Evolutionary conservation across 495 filamentous ascomycete genomes (phyloP).

Genomic region (Annulohypoxylon nitens): DNA sequence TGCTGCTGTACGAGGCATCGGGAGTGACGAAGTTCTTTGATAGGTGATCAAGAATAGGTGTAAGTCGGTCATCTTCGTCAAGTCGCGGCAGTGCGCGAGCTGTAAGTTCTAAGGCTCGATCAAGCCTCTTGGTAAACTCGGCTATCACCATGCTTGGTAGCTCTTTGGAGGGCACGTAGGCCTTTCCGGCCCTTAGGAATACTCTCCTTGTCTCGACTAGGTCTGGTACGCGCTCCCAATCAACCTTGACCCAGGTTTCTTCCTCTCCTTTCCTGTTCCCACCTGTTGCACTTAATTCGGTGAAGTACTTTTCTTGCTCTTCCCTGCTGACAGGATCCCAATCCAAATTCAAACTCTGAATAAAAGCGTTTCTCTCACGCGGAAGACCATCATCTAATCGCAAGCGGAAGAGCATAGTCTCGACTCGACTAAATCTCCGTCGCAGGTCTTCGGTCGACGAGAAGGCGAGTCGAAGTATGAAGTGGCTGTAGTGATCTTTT

Average conservation of each 20-base stretch:
- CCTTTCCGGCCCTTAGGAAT: conserved; percentile 82
- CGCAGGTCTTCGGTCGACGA: conserved; percentile 90
- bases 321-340: conserved; percentile 79
- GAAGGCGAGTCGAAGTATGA: conserved; percentile 95
- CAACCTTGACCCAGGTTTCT: conserved; percentile 89
- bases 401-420: conserved; percentile 88
- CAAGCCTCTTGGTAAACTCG: conserved; percentile 83
- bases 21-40: conserved; percentile 93
- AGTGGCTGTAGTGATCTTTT: conserved; percentile 98
- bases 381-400: conserved; percentile 78
- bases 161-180: conserved; percentile 89
- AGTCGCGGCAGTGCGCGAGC: conserved; percentile 89
- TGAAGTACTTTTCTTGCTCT: conserved; percentile 70
- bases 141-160: conserved; percentile 89
- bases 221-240: conserved; percentile 93
- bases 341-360: conserved; percentile 80
- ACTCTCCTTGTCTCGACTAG: conserved; percentile 84
- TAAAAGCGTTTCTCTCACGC: conserved; percentile 78
- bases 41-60: conserved; percentile 92
- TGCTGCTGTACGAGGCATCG: conserved; percentile 77
- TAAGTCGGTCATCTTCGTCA: conserved; percentile 96
- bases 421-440: conserved; percentile 86
- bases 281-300: conserved; percentile 55
- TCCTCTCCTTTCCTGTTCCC: conserved; percentile 69
- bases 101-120: conserved; percentile 87